phyloP scores from a whole-genome alignment of 495 filamentous ascomycete genomes.

The Neurospora sp. region DNA sequence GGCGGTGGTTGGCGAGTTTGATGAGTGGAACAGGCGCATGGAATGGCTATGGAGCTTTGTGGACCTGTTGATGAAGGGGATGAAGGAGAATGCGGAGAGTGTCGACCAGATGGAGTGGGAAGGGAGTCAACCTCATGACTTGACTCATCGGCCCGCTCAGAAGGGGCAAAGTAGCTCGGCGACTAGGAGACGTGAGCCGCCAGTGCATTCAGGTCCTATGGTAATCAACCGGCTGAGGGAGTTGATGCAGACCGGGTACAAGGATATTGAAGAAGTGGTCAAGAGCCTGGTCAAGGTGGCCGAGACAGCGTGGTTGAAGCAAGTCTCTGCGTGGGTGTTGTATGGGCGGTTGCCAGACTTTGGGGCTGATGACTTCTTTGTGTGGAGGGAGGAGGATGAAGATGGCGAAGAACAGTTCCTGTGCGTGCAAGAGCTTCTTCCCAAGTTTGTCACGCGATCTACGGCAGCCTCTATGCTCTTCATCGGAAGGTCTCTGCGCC shows the following conservation, averaged over 20 bases:
- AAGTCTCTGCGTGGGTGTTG: slow-evolving; percentile 78
- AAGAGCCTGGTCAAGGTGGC: slow-evolving; percentile 61
- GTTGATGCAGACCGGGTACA: slow-evolving; percentile 79
- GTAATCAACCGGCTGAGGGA: slow-evolving; percentile 67
- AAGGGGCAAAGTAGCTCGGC: not conserved
- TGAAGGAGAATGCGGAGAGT: slow-evolving; percentile 1
- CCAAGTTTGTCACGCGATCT: slow-evolving; percentile 63
- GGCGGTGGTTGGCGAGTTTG: slow-evolving; percentile 70
- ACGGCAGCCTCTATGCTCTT: slow-evolving; percentile 81
- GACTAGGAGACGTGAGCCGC: not conserved
- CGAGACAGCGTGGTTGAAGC: slow-evolving; percentile 84
- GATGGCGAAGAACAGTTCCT: slow-evolving; percentile 25
- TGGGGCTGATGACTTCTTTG: slow-evolving; percentile 75
- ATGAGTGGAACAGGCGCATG: slow-evolving; percentile 71
- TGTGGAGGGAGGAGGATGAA: slow-evolving; percentile 34
- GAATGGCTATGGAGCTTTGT: slow-evolving; percentile 77
- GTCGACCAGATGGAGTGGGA: not conserved
- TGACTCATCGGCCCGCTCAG: slow-evolving; percentile 6
- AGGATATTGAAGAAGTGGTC: slow-evolving; percentile 69
- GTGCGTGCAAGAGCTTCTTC: slow-evolving; percentile 45
- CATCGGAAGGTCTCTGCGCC: slow-evolving; percentile 79
- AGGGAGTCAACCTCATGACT: not conserved
- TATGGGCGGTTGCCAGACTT: slow-evolving; percentile 72
- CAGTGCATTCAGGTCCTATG: slow-evolving; percentile 30
- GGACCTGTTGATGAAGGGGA: slow-evolving; percentile 45